Conservation (phyloP, 2,329 filamentous ascomycete genomes). For the Venturia nashicola region DNA sequence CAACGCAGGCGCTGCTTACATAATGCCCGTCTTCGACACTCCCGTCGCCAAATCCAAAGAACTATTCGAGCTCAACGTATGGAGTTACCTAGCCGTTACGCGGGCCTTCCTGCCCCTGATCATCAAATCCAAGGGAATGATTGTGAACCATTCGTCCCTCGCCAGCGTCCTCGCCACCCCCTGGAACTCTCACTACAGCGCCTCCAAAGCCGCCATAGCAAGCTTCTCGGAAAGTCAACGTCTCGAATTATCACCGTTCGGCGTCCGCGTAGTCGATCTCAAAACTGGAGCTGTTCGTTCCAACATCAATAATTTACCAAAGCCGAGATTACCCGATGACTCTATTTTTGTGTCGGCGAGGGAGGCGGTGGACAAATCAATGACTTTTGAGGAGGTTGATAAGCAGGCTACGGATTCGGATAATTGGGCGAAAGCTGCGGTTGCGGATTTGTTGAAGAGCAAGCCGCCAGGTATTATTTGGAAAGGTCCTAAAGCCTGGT, state of each 20-base stretch:
- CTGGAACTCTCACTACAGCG: conserved; percentile 37
- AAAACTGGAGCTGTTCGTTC: conserved; percentile 49
- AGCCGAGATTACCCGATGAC: conserved; percentile 33
- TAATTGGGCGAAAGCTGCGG: conserved; percentile 43
- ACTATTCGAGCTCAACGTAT: conserved; percentile 43
- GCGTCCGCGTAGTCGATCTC: conserved; percentile 33
- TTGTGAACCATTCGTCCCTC: conserved; percentile 29
- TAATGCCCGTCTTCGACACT: conserved; percentile 44
- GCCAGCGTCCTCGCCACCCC: conserved; percentile 19
- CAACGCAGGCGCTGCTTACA: conserved; percentile 45
- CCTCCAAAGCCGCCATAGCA: conserved; percentile 47
- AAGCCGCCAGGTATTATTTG: conserved; percentile 36
- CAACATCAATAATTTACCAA: conserved; percentile 33
- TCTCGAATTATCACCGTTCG: conserved; percentile 42
- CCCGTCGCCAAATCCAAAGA: conserved; percentile 33
- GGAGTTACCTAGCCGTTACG: conserved; percentile 37
- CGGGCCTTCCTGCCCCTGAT: conserved; percentile 43
- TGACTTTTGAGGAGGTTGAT: conserved; percentile 41
- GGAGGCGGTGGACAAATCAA: conserved; percentile 31
- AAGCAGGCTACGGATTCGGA: conserved; percentile 38
- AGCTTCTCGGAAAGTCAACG: conserved; percentile 45
- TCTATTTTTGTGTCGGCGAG: conserved; percentile 41
- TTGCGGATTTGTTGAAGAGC: conserved; percentile 35
- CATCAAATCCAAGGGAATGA: conserved; percentile 30
- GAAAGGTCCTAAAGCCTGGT: conserved; percentile 39